Evolutionary conservation across 2,329 filamentous ascomycete species (phyloP).

Genomic region (Hawksworthiomyces lignivorus): DNA sequence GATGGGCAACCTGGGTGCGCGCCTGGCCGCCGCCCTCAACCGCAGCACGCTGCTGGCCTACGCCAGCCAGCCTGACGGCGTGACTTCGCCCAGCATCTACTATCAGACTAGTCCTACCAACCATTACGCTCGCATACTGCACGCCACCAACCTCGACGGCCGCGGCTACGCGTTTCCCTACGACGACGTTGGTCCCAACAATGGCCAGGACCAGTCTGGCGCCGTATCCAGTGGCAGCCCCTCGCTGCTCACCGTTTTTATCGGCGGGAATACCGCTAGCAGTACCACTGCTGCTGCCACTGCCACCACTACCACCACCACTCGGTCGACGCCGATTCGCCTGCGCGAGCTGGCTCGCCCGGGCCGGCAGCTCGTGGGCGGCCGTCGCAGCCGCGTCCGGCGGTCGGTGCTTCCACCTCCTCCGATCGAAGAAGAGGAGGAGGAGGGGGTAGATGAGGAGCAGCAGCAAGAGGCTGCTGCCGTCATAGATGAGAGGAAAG

Average conservation of each 20-base stretch:
- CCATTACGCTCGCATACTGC: conserved; percentile 59
- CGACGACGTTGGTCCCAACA: conserved; percentile 56
- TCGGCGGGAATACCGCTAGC: conserved; percentile 12
- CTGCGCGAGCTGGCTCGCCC: conserved; percentile 15
- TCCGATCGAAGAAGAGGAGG: not conserved
- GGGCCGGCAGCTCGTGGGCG: conserved; percentile 14
- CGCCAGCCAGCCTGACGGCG: conserved; percentile 43
- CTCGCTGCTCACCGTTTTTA: conserved; percentile 24
- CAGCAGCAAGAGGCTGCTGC: too few species aligned
- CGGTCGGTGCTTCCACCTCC: conserved; percentile 8
- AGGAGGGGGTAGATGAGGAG: too few species aligned
- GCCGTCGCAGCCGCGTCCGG: conserved; percentile 7
- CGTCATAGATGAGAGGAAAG: not conserved
- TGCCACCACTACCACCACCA: not conserved
- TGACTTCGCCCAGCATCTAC: conserved; percentile 44
- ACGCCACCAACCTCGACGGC: conserved; percentile 50
- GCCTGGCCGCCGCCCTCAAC: conserved; percentile 70
- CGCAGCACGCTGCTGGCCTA: conserved; percentile 57
- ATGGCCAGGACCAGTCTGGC: conserved; percentile 52
- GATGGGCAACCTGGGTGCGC: conserved; percentile 58
- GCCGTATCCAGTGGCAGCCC: conserved; percentile 52
- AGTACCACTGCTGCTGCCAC: not conserved
- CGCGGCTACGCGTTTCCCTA: conserved; percentile 65
- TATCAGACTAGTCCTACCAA: conserved; percentile 52
- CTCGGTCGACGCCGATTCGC: conserved; percentile 8